Evolutionary conservation across 2,329 filamentous ascomycete genomes (phyloP).

Genomic region (Arthrobotrys conoides): DNA sequence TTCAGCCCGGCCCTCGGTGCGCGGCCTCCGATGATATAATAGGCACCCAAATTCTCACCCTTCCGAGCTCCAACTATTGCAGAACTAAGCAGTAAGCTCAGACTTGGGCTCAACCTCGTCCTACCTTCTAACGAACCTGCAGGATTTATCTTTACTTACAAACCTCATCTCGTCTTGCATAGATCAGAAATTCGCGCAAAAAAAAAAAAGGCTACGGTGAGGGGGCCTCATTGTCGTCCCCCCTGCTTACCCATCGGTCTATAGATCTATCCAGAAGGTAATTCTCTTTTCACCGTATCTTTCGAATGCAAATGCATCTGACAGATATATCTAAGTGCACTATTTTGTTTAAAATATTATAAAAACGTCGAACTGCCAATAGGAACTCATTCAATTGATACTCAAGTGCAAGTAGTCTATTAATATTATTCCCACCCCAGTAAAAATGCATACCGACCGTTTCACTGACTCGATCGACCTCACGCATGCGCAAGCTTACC

Average conservation of each 20-base stretch:
- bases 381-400: not conserved
- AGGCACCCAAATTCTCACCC: not conserved
- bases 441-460: too few relatives aligned
- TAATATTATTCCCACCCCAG: too few relatives aligned
- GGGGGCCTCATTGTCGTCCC: constrained; percentile 18
- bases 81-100: not conserved
- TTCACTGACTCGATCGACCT: not conserved
- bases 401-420: too few relatives aligned
- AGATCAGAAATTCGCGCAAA: not conserved
- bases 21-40: constrained; percentile 44
- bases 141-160: too few relatives aligned
- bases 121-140: too few relatives aligned
- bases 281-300: constrained; percentile 3
- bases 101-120: not conserved
- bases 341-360: too few relatives aligned
- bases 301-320: not conserved
- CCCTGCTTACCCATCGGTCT: constrained; percentile 4
- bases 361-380: too few relatives aligned
- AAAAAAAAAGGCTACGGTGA: not conserved
- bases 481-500: not conserved
- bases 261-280: constrained; percentile 17
- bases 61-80: too few relatives aligned
- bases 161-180: not conserved
- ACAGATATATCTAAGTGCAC: too few relatives aligned
- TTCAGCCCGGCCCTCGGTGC: constrained; percentile 23